These are phyloP conservation scores for Fusarium verticillioides DNA, from an alignment of 2,329 filamentous ascomycete species.

Conservation along the genomic window DNA sequence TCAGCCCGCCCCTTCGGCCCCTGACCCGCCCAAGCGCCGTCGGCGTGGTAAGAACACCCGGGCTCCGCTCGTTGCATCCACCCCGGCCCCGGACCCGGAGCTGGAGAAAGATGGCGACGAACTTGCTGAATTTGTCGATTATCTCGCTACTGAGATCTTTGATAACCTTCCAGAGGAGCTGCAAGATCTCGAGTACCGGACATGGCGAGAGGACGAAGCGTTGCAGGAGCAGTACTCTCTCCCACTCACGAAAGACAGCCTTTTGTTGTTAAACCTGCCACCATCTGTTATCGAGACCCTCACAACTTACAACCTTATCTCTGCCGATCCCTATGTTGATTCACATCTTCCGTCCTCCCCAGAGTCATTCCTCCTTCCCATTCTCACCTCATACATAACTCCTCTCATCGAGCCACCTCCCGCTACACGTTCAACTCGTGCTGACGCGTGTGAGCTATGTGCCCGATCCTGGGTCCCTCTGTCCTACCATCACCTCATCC, in stretches of 20 bases:
- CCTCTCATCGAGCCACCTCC: constrained; percentile 71
- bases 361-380: constrained; percentile 69
- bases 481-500: constrained; percentile 88
- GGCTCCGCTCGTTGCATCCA: constrained; percentile 15
- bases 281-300: constrained; percentile 74
- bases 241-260: constrained; percentile 65
- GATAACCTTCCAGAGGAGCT: constrained; percentile 69
- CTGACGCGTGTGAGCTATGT: constrained; percentile 78
- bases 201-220: constrained; percentile 53
- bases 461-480: constrained; percentile 77
- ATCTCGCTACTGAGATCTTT: constrained; percentile 78
- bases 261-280: constrained; percentile 62
- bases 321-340: constrained; percentile 48
- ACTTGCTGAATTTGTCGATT: constrained; percentile 83
- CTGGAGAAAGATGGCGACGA: constrained; percentile 66
- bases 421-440: constrained; percentile 67
- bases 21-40: constrained; percentile 58
- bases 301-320: constrained; percentile 71
- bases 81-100: constrained; percentile 24
- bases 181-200: constrained; percentile 69
- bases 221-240: constrained; percentile 67
- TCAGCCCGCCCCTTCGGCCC: constrained; percentile 62
- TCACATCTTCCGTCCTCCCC: constrained; percentile 52
- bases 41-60: constrained; percentile 44
- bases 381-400: constrained; percentile 71